Conservation (phyloP, 352 stramenopile genomes). For the Phytophthora cryptogea region DNA sequence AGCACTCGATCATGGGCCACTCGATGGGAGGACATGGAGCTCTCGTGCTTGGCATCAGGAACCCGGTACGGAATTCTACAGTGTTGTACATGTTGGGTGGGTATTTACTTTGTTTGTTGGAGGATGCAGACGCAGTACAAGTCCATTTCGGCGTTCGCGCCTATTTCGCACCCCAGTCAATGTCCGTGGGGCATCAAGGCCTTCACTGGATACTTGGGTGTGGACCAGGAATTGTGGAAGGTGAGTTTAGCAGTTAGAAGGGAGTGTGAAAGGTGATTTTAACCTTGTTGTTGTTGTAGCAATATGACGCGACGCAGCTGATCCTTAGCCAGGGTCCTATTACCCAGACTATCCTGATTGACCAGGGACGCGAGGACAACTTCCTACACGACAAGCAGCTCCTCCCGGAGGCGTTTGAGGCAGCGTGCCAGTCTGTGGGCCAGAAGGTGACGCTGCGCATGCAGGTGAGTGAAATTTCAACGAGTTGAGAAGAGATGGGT, state of each 20-base stretch:
- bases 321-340: constrained; percentile 72
- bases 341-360: constrained; percentile 83
- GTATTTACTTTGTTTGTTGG: constrained; percentile 8
- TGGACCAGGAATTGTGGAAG: constrained; percentile 87
- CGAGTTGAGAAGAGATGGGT: background rate
- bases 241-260: constrained; percentile 13
- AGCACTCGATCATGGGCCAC: constrained; percentile 94
- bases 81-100: background rate
- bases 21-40: constrained; percentile 98
- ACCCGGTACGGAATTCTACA: constrained; percentile 45
- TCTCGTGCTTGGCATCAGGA: constrained; percentile 94
- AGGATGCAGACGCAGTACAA: constrained; percentile 73
- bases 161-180: constrained; percentile 95
- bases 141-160: constrained; percentile 95
- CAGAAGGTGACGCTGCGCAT: constrained; percentile 86
- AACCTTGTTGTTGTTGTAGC: constrained; percentile 23
- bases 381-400: constrained; percentile 92
- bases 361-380: constrained; percentile 90
- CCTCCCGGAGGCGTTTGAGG: constrained; percentile 89
- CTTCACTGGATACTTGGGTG: constrained; percentile 96
- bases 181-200: constrained; percentile 99
- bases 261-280: background rate
- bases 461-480: constrained; percentile 34
- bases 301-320: constrained; percentile 93
- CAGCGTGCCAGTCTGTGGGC: constrained; percentile 75